phyloP scores from a whole-genome alignment of 306 rosid species.

The Corylus heterophylla region DNA sequence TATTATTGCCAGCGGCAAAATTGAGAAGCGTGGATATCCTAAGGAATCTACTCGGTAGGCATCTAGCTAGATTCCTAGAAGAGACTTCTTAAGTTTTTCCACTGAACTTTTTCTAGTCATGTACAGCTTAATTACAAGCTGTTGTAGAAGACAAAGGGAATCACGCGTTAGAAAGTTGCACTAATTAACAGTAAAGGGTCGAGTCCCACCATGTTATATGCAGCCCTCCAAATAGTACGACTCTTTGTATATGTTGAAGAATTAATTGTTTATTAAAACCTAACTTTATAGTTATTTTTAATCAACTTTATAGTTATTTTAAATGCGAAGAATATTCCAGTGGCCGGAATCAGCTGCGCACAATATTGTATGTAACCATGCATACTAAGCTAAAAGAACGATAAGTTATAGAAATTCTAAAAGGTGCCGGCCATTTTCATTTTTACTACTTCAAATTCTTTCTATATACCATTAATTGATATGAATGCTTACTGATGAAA shows the following conservation, averaged over 20 bases:
- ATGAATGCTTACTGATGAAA: no score
- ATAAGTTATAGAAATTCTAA: no score
- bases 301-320: neutral
- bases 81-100: neutral
- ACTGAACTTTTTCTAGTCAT: neutral
- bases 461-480: no score
- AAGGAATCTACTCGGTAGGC: constrained; percentile 9
- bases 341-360: neutral
- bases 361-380: no score
- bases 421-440: no score
- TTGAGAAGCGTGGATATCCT: constrained; percentile 4
- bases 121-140: neutral
- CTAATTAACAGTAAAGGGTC: constrained; percentile 12
- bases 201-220: constrained; percentile 40
- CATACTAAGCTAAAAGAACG: no score
- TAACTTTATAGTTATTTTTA: neutral
- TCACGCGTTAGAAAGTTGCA: constrained; percentile 4
- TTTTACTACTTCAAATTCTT: no score
- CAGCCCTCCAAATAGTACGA: neutral
- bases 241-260: neutral
- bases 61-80: constrained; percentile 22
- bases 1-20: constrained; percentile 23
- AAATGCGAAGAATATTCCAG: neutral
- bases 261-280: no score
- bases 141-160: constrained; percentile 27